Conservation (phyloP, 2,329 filamentous ascomycete species). For the Aspergillus felis region DNA sequence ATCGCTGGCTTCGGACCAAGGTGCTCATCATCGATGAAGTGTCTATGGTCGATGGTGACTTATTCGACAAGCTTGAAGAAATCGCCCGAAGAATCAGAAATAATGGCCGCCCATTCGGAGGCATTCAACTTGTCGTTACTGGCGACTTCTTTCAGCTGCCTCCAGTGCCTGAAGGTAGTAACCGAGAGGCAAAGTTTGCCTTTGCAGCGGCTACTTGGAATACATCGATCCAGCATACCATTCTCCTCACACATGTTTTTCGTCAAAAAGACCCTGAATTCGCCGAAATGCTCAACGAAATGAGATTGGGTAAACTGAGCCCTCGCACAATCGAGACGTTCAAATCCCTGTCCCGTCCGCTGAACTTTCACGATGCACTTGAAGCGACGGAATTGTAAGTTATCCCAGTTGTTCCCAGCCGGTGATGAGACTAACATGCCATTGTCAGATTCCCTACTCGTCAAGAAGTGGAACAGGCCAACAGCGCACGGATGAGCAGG, state of each 20-base stretch:
- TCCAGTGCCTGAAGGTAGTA: constrained; percentile 73
- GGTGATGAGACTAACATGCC: constrained; percentile 17
- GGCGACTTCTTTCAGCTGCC: constrained; percentile 98
- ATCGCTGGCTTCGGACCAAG: constrained; percentile 83
- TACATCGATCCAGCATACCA: constrained; percentile 91
- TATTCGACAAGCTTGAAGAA: constrained; percentile 92
- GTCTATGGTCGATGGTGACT: constrained; percentile 95
- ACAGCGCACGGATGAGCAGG: constrained; percentile 66
- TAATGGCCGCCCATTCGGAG: constrained; percentile 88
- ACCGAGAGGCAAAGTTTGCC: constrained; percentile 75
- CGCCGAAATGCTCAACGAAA: constrained; percentile 94
- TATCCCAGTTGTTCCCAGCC: not conserved
- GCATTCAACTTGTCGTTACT: constrained; percentile 92
- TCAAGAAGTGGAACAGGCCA: constrained; percentile 82
- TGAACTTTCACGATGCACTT: constrained; percentile 69
- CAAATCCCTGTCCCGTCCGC: constrained; percentile 64
- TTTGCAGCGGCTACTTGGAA: constrained; percentile 92
- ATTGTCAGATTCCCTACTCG: constrained; percentile 72
- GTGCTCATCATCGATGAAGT: constrained; percentile 90
- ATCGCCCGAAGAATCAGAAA: constrained; percentile 83
- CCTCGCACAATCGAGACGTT: constrained; percentile 75
- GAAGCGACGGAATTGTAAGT: constrained; percentile 77
- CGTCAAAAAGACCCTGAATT: constrained; percentile 90
- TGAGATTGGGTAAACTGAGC: constrained; percentile 81
- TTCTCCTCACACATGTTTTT: constrained; percentile 92